These are phyloP conservation scores for Trichoderma orchidacearum DNA, from an alignment of 495 filamentous ascomycete genomes.

Conservation along the genomic window DNA sequence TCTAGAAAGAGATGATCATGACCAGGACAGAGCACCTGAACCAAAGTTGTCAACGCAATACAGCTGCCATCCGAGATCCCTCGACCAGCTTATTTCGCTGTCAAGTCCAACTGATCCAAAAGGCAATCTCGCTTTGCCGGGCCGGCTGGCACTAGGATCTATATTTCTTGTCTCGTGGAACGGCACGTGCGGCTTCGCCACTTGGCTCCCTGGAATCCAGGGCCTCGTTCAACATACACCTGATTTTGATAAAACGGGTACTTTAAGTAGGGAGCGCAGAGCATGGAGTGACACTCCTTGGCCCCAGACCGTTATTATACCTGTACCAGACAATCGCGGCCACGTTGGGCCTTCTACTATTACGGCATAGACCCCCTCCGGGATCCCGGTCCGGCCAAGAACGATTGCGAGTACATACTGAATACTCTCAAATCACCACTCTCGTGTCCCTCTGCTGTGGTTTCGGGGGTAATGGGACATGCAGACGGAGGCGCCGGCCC, in stretches of 20 bases:
- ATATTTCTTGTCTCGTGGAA: background rate
- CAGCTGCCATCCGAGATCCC: too few relatives aligned
- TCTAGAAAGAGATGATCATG: background rate
- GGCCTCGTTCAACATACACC: background rate
- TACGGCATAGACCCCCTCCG: background rate
- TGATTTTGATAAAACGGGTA: background rate
- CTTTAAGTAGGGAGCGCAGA: background rate
- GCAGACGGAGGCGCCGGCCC: background rate
- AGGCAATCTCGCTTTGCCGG: background rate
- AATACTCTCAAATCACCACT: background rate
- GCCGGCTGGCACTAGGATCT: background rate
- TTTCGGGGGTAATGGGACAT: background rate
- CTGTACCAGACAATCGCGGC: background rate
- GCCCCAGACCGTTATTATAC: background rate
- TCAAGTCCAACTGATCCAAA: background rate
- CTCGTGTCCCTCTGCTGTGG: background rate
- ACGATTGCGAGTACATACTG: background rate
- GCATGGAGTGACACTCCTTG: background rate
- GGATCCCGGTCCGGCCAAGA: background rate
- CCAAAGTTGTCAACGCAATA: background rate
- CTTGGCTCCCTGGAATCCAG: background rate
- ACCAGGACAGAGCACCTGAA: background rate
- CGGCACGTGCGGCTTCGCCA: background rate
- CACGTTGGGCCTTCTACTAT: background rate
- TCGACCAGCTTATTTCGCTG: background rate